Evolutionary conservation across 129 eudicot species (phyloP), one percentile per base, ranked within the genome.

Genomic region (Arctium lappa): DNA sequence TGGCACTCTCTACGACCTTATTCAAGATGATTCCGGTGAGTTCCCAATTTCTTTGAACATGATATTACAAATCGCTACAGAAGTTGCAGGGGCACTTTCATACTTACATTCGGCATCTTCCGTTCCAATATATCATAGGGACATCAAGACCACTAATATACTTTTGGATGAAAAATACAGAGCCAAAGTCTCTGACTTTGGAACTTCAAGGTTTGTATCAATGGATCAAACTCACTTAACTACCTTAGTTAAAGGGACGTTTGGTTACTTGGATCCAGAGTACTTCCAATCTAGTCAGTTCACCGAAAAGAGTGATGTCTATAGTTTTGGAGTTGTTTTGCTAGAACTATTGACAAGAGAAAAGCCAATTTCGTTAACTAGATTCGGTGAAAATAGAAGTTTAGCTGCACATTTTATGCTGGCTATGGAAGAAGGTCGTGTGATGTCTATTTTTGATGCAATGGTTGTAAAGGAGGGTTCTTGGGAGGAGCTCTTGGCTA

Each of bases 231-330:
- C 65, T 56, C 65, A 79, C 76, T 39, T 79, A 60, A 79, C 76
- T 12, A 79, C 83, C 0, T 33, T 34, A 69, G 76, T 80, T 7
- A 30, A 46, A 69, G 83, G 83, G 46, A 80, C 83, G 29, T 70
- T 80, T 31, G 83, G 83, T 12, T 80, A 80, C 50, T 6, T 80
- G 34, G 83, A 80, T 53, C 83, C 83, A 16, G 82, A 79, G 74
- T 79, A 79, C 82, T 79, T 79, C 30, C 73, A 40, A 33, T 79
- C 82, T 8, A 79, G 82, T 37, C 82, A 79, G 50, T 5, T 56
- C 8, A 56, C 65, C 7, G 65, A 56, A 56, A 56, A 56, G 27
- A 56, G 65, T 56, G 65, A 77, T 15, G 81, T 77, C 6, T 77
- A 60, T 69, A 77, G 81, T 68, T 77, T 77, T 69, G 81, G 81